Evolutionary conservation across 148 eudicot species (phyloP), one percentile per base, ranked within the genome.

Genomic region (Rhododendron griersonianum): DNA sequence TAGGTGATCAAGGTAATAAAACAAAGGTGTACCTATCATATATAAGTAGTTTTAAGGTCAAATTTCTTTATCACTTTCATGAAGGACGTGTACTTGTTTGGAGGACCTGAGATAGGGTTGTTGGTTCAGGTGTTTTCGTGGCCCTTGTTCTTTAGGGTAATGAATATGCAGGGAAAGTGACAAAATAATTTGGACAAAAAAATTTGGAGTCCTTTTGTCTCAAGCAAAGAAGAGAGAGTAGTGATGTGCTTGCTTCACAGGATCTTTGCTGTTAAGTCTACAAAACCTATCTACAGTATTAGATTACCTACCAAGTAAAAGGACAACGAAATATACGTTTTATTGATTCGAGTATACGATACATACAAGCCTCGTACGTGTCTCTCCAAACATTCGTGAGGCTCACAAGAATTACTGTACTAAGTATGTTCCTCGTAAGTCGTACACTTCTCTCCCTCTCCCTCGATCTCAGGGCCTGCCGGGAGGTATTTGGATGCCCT

Each of bases 71-170:
- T 67, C 37, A 41, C 15, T 67, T 65, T n/a, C 41, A 67, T 8
- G 59, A 11, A 44, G 51, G 11, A 61, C 50, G 18, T 3, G 74
- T 3, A 39, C 7, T 39, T 6, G 45, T 41, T 55, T 35, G 33
- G 84, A 23, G 23, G 71, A 41, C 33, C 28, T 13, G 7, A 44
- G 2, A 10, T 47, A 21, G 79, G n/a, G 15, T 84, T 48, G 85
- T 78, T 84, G 47, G 65, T 33, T 45, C 45, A 28, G 85, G 28
- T 30, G 25, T 45, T 83, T 76, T 83, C 85, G 28, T 55, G 39
- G 2, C 1, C 76, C 76, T 14, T 30, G 0, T 69, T 71, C 19
- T 25, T 69, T 48, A 48, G 41, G 15, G 59, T 28, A 45, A 28
- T 7, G 28, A 28, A 48, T 44, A 30, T 13, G 35, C 61, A 19